Percentiles rank a stretch among this genome's conserved stretches.
These are phyloP conservation scores for Alternaria longipes DNA, from an alignment of 2,329 filamentous ascomycete species.

Conservation along the genomic window DNA sequence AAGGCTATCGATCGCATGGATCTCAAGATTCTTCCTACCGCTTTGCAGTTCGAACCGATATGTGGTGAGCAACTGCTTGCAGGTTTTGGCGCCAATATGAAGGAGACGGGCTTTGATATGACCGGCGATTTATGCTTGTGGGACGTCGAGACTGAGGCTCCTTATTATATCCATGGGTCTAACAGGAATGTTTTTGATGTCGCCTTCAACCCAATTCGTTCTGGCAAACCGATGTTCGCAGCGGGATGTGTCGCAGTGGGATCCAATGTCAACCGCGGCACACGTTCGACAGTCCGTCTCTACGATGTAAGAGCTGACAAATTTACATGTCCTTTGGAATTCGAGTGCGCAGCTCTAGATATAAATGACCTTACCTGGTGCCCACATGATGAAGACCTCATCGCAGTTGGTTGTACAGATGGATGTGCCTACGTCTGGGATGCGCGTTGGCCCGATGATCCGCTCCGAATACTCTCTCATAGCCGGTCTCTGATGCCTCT, in stretches of 20 bases:
- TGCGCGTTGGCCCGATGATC: conserved; percentile 55
- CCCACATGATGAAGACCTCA: conserved; percentile 59
- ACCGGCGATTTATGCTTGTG: conserved; percentile 65
- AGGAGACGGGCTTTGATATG: conserved; percentile 46
- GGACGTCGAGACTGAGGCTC: conserved; percentile 56
- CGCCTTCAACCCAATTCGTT: conserved; percentile 61
- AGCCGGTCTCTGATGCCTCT: conserved; percentile 61
- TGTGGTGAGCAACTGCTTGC: conserved; percentile 59
- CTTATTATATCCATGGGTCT: conserved; percentile 56
- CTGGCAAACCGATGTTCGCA: conserved; percentile 58
- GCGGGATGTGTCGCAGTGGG: conserved; percentile 60
- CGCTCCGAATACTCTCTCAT: conserved; percentile 62
- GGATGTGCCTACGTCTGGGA: conserved; percentile 70
- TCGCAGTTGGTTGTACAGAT: conserved; percentile 69
- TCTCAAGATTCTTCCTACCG: conserved; percentile 41
- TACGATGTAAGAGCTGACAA: conserved; percentile 55
- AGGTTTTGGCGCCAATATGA: conserved; percentile 60
- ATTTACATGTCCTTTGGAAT: conserved; percentile 52
- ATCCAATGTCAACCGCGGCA: conserved; percentile 48
- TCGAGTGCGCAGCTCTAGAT: conserved; percentile 67
- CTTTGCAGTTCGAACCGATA: conserved; percentile 44
- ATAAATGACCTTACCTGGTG: conserved; percentile 69
- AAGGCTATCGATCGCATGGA: conserved; percentile 43
- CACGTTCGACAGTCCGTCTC: conserved; percentile 62
- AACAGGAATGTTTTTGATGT: conserved; percentile 67